A percentile compares a stretch with the other conserved stretches of the same genome.
These are phyloP conservation scores for Fusarium graminum DNA, from an alignment of 2,329 filamentous ascomycete genomes.

Conservation along the genomic window DNA sequence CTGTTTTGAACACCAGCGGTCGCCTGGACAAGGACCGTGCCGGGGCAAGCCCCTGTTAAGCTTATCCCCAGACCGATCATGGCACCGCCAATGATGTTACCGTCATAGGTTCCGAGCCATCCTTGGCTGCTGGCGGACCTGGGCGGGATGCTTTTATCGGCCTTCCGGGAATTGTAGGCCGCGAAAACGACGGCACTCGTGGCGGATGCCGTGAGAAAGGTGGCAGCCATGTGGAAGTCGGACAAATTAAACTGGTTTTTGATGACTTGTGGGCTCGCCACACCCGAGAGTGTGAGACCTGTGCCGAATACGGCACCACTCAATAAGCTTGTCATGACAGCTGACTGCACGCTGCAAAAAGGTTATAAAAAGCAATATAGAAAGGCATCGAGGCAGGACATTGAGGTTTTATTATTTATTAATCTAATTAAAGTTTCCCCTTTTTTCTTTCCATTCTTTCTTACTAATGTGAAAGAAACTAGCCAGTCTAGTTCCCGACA, in stretches of 20 bases:
- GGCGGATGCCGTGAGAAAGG: conserved; percentile 27
- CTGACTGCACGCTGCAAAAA: neutral
- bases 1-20: conserved; percentile 14
- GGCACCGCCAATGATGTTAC: conserved; percentile 21
- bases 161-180: conserved; percentile 8
- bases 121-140: conserved; percentile 6
- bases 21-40: conserved; percentile 27
- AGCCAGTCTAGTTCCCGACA: conserved; percentile 21
- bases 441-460: neutral
- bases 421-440: neutral
- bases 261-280: conserved; percentile 21
- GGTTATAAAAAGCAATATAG: neutral
- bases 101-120: conserved; percentile 21
- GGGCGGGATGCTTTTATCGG: conserved; percentile 2
- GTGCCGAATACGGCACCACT: conserved; percentile 20
- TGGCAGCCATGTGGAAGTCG: conserved; percentile 29
- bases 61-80: conserved; percentile 32
- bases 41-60: conserved; percentile 30
- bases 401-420: neutral
- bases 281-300: conserved; percentile 25
- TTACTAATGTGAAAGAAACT: neutral
- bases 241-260: conserved; percentile 28
- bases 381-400: neutral
- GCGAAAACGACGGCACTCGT: conserved; percentile 19
- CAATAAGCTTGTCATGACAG: conserved; percentile 8